phyloP scores from a whole-genome alignment of 2,329 filamentous ascomycete genomes.

The Ophiosphaerella korrae region DNA sequence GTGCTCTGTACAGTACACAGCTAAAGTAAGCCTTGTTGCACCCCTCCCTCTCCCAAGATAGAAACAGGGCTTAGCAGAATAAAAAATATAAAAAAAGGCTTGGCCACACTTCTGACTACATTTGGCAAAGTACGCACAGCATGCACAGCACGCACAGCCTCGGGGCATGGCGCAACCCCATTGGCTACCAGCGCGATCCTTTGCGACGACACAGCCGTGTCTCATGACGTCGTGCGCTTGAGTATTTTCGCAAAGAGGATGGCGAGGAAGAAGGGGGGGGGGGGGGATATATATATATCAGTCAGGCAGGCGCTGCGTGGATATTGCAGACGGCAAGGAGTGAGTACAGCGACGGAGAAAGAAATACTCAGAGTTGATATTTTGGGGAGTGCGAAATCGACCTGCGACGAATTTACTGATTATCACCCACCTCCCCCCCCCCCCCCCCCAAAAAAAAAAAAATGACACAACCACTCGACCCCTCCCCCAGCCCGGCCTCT shows the following conservation, averaged over 20 bases:
- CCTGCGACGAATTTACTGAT: no score
- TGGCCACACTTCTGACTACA: background rate
- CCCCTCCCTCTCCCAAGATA: background rate
- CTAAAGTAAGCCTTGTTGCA: no score
- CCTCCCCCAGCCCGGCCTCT: constrained; percentile 22
- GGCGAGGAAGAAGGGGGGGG: no score
- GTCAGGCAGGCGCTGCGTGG: no score
- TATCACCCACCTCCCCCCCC: no score
- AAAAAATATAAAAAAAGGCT: background rate
- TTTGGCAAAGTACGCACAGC: background rate
- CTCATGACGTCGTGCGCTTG: background rate
- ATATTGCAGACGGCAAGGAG: no score
- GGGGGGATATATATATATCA: no score
- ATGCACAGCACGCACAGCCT: background rate
- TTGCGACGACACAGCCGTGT: background rate
- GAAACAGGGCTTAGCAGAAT: background rate
- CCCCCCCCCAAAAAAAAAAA: no score
- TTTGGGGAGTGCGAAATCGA: no score
- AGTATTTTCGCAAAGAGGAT: background rate
- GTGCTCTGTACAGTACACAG: no score
- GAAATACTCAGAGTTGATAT: no score
- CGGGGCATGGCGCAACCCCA: background rate
- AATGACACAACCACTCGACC: constrained; percentile 10
- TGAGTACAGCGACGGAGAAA: no score
- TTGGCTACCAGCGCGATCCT: background rate